Evolutionary conservation across 345 rosid species (phyloP).

Genomic region (Lumnitzera racemosa): DNA sequence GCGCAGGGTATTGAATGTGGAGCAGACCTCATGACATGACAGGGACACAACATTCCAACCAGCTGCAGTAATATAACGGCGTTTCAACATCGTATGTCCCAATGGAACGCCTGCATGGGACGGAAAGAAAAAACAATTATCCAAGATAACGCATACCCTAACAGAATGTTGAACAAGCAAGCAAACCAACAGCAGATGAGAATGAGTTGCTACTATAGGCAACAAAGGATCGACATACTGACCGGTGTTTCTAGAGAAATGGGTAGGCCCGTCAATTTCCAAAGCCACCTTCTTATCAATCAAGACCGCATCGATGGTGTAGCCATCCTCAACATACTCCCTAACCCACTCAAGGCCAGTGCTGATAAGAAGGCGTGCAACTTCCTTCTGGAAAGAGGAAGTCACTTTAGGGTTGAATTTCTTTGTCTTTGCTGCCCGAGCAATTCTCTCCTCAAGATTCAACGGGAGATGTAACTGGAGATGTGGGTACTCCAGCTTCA

Average conservation of each 20-base stretch:
- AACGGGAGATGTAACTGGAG: conserved; percentile 49
- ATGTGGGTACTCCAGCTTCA: conserved; percentile 74
- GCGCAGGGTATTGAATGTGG: not conserved
- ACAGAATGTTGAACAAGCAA: too few species aligned
- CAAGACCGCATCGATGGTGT: conserved; percentile 73
- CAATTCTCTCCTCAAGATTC: conserved; percentile 58
- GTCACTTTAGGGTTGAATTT: conserved; percentile 78
- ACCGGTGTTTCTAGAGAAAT: conserved; percentile 89
- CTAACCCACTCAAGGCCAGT: conserved; percentile 87
- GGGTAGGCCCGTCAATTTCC: conserved; percentile 93
- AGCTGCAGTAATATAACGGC: conserved; percentile 63
- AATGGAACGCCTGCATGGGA: conserved; percentile 59
- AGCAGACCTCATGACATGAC: conserved; percentile 71
- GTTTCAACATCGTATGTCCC: conserved; percentile 82
- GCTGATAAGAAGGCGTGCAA: conserved; percentile 68
- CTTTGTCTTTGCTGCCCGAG: conserved; percentile 64
- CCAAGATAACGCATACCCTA: too few species aligned
- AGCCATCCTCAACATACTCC: conserved; percentile 65
- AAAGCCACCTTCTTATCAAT: conserved; percentile 76
- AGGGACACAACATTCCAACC: conserved; percentile 84
- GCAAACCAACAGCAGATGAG: not conserved
- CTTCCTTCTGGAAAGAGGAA: conserved; percentile 90
- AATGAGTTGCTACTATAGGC: not conserved
- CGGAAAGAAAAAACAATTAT: not conserved
- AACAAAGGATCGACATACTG: conserved; percentile 8